Conservation (phyloP, 108 stramenopile species). For the Nitzschia sp. region DNA sequence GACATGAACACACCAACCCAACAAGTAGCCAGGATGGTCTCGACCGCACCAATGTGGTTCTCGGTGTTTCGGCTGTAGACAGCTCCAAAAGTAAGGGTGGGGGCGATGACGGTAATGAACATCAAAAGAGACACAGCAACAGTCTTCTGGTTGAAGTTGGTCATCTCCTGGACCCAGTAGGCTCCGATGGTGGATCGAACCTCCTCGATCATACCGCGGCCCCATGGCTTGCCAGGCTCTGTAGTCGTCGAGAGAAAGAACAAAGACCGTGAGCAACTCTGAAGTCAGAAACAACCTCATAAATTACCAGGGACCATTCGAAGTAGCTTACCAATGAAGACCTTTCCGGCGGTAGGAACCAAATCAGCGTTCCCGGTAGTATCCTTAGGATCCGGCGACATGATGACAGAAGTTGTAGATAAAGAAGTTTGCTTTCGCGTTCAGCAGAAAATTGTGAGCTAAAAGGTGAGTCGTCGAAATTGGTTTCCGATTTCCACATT, state of each 20-base stretch:
- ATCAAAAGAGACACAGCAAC: slow-evolving; percentile 60
- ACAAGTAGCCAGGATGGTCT: slow-evolving; percentile 45
- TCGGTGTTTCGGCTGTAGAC: slow-evolving; percentile 50
- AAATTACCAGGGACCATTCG: too few species aligned
- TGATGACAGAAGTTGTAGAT: not conserved
- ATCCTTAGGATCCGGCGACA: not conserved
- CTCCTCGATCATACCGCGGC: slow-evolving; percentile 45
- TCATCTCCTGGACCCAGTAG: slow-evolving; percentile 45
- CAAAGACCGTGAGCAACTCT: too few species aligned
- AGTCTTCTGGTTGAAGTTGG: slow-evolving; percentile 51
- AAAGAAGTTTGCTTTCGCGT: too few species aligned
- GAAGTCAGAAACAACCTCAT: too few species aligned
- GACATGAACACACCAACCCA: slow-evolving; percentile 44
- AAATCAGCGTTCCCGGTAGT: not conserved
- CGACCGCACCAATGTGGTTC: slow-evolving; percentile 61
- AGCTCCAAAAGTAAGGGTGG: slow-evolving; percentile 59
- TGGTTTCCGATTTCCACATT: too few species aligned
- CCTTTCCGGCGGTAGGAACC: not conserved
- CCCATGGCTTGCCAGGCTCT: slow-evolving; percentile 22
- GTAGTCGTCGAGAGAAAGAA: not conserved
- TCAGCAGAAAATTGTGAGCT: too few species aligned
- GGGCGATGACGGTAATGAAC: slow-evolving; percentile 78
- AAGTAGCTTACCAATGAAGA: not conserved
- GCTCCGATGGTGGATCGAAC: slow-evolving; percentile 31
- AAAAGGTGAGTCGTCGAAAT: too few species aligned